Conservation (phyloP, 1,284 basidiomycete species). For the Ceratobasidium sp. region DNA sequence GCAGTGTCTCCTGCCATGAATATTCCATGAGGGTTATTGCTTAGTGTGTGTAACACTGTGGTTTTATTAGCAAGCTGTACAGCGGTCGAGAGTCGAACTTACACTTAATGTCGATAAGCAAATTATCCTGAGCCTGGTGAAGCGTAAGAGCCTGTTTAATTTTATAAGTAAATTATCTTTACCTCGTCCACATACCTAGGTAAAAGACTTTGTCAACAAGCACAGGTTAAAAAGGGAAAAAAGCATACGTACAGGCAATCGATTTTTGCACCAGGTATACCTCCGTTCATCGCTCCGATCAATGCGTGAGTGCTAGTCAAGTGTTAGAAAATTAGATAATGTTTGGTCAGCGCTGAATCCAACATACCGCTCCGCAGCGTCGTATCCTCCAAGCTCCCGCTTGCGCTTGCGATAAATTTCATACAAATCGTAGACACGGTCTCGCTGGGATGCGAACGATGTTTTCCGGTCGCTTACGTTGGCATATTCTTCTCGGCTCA, state of each 20-base stretch:
- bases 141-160: neutral
- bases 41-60: constrained; percentile 68
- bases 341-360: neutral
- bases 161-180: neutral
- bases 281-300: constrained; percentile 3
- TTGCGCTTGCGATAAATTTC: constrained; percentile 64
- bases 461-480: constrained; percentile 62
- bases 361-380: constrained; percentile 69
- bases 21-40: constrained; percentile 70
- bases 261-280: constrained; percentile 3
- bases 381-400: constrained; percentile 60
- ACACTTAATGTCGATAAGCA: constrained; percentile 73
- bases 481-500: constrained; percentile 62
- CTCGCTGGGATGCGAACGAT: constrained; percentile 64
- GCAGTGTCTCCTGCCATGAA: constrained; percentile 85
- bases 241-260: constrained; percentile 51
- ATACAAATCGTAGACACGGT: constrained; percentile 66
- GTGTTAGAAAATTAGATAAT: neutral
- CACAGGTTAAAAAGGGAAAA: neutral
- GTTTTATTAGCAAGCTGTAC: neutral
- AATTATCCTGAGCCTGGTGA: constrained; percentile 64
- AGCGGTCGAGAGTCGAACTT: constrained; percentile 46
- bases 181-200: constrained; percentile 80
- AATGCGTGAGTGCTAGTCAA: constrained; percentile 39
- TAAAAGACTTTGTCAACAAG: constrained; percentile 51